Percentiles rank a stretch among this genome's conserved stretches.
Evolutionary conservation across 1,284 basidiomycete species (phyloP).

Genomic region (Naganishia albida): DNA sequence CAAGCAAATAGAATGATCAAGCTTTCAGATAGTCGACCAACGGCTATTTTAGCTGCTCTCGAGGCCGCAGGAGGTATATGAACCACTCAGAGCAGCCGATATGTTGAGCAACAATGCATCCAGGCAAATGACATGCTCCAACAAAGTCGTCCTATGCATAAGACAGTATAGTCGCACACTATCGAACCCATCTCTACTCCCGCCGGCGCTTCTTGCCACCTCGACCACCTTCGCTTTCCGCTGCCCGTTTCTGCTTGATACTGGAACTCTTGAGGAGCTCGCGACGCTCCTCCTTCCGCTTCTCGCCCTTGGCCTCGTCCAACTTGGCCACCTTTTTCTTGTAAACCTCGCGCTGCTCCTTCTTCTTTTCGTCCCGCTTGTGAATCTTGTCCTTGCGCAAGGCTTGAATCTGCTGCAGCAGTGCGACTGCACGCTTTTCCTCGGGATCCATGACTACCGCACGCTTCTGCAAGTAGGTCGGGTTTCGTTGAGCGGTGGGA

Average conservation of each 20-base stretch:
- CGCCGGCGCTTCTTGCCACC: conserved; percentile 25
- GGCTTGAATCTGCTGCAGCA: conserved; percentile 92
- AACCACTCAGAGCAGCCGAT: too few species aligned
- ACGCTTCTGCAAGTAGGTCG: conserved; percentile 86
- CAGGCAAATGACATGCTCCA: too few species aligned
- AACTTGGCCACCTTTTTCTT: conserved; percentile 70
- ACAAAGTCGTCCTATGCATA: neutral
- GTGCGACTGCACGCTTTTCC: conserved; percentile 87
- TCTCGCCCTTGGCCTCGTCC: conserved; percentile 67
- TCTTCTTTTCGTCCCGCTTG: conserved; percentile 78
- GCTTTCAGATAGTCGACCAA: neutral
- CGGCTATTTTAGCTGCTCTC: neutral
- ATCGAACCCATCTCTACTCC: neutral
- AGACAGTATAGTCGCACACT: neutral
- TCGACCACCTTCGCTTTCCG: conserved; percentile 33
- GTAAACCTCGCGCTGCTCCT: conserved; percentile 65
- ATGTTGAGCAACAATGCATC: neutral
- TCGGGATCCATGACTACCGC: conserved; percentile 94
- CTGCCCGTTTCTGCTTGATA: conserved; percentile 66
- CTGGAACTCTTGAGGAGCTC: conserved; percentile 74
- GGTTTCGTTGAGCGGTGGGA: conserved; percentile 69
- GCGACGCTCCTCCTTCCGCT: conserved; percentile 75
- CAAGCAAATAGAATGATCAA: conserved; percentile 3
- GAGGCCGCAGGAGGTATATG: neutral
- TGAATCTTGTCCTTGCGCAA: conserved; percentile 82